Base-by-base conservation (phyloP, 2,329 filamentous ascomycete species). In the Pyrenophora teres region DNA sequence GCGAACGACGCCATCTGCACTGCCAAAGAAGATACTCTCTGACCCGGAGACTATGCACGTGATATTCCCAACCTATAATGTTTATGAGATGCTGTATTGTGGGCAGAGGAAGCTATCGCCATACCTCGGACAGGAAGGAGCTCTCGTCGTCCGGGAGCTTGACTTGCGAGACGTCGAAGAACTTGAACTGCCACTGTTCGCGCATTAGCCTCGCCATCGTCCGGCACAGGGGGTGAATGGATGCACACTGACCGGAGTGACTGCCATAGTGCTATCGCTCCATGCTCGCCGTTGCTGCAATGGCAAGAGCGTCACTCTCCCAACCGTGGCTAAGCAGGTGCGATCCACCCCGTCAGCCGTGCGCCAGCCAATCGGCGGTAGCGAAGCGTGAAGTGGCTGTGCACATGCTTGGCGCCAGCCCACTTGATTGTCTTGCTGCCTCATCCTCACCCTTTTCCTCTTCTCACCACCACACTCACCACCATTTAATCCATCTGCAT, bases 131-230 rank as follows among this genome's bases (percentile, higher is more conserved):
- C 70, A 92, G 82, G 69, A 86, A 83, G 64, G 86, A 85, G 71
- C 86, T 88, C 71, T 95, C 90, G 68, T 88, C 87, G 73, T 95
- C 88, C 64, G 82, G 83, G 67, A 92, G 82, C 70, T 88, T 86
- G 74, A 97, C 87, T 72, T 89, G 87, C 72, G 86, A 86, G 74
- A 96, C 91, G 77, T 97, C 91, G 84, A 99, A 97, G 87, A 99
- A 99, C 82, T 96, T 92, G 80, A 99, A 99, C 89, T 97, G 97
- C 93, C 94, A 97, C 93, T 96, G 60, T 39, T 46, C 47, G 12
- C 39, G 46, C 15, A 46, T 73, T 56, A 73, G 70, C 62, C 16
- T 43, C 16, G 55, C 40, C 56, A 59, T 59, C 9, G 5, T 54
- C 19, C 13, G 40, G 21, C 21, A 38, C 13, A 13, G 9, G 31